These are phyloP conservation scores for Ascodesmis nigricans DNA, from an alignment of 495 filamentous ascomycete genomes.

Conservation along the genomic window DNA sequence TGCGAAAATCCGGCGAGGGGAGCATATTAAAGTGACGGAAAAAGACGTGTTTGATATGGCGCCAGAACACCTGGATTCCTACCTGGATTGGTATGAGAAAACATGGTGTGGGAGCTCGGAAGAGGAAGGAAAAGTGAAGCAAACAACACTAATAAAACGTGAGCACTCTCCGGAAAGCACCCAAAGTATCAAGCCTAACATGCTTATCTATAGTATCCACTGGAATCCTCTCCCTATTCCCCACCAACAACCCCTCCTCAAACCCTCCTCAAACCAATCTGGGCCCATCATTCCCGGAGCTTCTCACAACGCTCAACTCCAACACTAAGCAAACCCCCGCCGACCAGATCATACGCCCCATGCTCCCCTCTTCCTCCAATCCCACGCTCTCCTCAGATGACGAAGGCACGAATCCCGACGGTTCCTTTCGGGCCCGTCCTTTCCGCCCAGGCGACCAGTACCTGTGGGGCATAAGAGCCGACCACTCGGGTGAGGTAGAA, in stretches of 20 bases:
- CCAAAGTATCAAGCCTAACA: conserved; percentile 2
- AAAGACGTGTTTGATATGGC: conserved; percentile 48
- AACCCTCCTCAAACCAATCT: conserved; percentile 4
- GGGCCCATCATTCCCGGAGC: conserved; percentile 8
- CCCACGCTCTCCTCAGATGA: no score
- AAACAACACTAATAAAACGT: background rate
- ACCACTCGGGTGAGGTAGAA: conserved; percentile 10
- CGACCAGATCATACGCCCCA: conserved; percentile 4
- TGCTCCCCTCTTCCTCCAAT: no score
- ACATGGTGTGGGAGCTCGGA: conserved; percentile 38
- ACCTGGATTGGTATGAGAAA: conserved; percentile 73
- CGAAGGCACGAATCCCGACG: no score
- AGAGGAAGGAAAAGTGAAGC: conserved; percentile 23
- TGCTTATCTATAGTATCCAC: conserved; percentile 13
- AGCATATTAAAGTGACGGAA: conserved; percentile 37
- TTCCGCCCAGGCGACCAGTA: conserved; percentile 20
- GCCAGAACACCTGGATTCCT: conserved; percentile 47
- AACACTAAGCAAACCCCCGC: conserved; percentile 8
- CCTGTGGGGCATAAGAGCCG: no score
- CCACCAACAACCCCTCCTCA: conserved; percentile 16
- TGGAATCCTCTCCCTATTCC: conserved; percentile 29
- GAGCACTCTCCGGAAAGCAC: conserved; percentile 1
- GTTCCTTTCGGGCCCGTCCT: no score
- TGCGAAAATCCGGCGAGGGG: conserved; percentile 16
- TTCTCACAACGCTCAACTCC: conserved; percentile 9